Evolutionary conservation across 2,329 filamentous ascomycete species (phyloP).

Genomic region (Fusarium sp.): DNA sequence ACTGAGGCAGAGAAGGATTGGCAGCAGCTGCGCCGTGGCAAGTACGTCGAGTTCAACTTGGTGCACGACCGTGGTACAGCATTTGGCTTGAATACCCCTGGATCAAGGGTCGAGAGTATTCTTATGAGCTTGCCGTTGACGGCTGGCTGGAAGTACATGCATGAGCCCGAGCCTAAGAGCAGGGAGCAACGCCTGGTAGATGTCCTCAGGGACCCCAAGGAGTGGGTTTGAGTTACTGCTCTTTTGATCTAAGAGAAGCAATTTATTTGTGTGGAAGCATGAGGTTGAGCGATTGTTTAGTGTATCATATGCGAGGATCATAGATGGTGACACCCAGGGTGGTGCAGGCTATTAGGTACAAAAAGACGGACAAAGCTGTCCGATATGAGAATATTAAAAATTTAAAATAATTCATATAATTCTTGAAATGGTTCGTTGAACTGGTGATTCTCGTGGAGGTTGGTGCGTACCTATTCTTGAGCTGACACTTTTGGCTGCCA

Average conservation of each 20-base stretch:
- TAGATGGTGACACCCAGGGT: conserved; percentile 30
- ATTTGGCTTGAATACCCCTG: conserved; percentile 93
- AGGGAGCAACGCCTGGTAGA: conserved; percentile 84
- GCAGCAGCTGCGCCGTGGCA: conserved; percentile 94
- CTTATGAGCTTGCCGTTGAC: conserved; percentile 96
- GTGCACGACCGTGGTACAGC: conserved; percentile 95
- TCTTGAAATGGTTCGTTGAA: neutral
- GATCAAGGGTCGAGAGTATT: conserved; percentile 93
- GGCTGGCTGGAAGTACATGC: conserved; percentile 96
- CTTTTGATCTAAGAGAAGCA: neutral
- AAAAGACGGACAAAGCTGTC: conserved; percentile 12
- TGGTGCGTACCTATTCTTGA: neutral
- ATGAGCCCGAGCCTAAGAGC: conserved; percentile 78
- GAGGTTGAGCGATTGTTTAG: conserved; percentile 24
- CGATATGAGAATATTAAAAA: neutral
- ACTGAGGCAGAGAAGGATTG: conserved; percentile 89
- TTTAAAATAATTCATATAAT: conserved; percentile 6
- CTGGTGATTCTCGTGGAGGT: neutral
- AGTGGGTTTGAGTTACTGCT: conserved; percentile 66
- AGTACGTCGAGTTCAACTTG: conserved; percentile 98
- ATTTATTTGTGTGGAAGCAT: conserved; percentile 5
- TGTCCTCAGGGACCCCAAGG: conserved; percentile 70
- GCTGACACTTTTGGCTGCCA: neutral
- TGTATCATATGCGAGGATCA: conserved; percentile 37
- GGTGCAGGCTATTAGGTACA: conserved; percentile 22